Conservation (phyloP, 108 stramenopile genomes). For the Nitzschia inconspicua region DNA sequence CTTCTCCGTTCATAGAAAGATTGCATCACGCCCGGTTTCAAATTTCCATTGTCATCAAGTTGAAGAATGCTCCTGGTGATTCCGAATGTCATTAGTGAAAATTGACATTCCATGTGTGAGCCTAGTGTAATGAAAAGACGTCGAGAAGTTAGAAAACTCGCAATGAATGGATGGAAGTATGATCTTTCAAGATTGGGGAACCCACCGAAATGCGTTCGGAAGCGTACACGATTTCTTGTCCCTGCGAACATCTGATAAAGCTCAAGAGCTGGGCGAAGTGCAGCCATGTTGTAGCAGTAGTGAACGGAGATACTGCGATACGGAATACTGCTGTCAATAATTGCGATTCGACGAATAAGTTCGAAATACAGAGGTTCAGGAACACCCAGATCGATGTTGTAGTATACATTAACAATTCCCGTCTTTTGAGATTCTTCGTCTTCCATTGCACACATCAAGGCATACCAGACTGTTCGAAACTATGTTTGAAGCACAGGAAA, state of each 20-base stretch:
- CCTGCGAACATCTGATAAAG: slow-evolving; percentile 10
- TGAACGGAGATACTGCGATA: slow-evolving; percentile 1
- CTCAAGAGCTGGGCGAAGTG: slow-evolving; percentile 1
- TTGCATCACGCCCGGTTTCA: background rate
- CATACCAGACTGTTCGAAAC: too few relatives aligned
- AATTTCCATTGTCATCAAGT: background rate
- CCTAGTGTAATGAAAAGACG: too few relatives aligned
- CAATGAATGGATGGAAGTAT: too few relatives aligned
- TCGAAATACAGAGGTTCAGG: too few relatives aligned
- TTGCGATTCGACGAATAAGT: too few relatives aligned
- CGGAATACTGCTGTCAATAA: too few relatives aligned
- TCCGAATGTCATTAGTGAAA: slow-evolving; percentile 14
- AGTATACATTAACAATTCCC: slow-evolving; percentile 12
- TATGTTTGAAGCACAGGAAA: too few relatives aligned
- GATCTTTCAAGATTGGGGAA: too few relatives aligned
- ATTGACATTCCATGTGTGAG: slow-evolving; percentile 27
- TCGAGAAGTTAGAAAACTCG: too few relatives aligned
- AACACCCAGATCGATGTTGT: too few relatives aligned
- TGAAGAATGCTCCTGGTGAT: background rate
- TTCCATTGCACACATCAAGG: slow-evolving; percentile 1
- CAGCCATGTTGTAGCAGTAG: slow-evolving; percentile 2
- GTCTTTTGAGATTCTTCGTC: slow-evolving; percentile 6
- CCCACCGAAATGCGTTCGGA: slow-evolving; percentile 6
- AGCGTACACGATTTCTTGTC: background rate
- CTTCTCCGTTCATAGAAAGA: too few relatives aligned